Conservation (phyloP, 169 alveolate species). For the Plasmodium fragile region DNA sequence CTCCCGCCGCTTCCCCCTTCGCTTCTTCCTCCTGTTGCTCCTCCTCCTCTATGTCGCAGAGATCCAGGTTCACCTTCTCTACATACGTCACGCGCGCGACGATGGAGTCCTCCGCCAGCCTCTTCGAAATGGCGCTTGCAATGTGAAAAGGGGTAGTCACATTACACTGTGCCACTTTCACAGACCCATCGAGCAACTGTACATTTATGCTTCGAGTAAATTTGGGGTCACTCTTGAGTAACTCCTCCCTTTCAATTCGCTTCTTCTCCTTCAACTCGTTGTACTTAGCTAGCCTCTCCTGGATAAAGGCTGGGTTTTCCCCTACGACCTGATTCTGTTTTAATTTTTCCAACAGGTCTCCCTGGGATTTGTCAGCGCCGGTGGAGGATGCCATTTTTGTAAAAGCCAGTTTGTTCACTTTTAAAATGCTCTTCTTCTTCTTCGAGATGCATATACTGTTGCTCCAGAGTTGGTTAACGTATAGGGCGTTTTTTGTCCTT, state of each 20-base stretch:
- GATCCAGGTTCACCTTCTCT: slow-evolving; percentile 77
- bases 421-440: not conserved
- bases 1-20: not conserved
- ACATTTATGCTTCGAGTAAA: slow-evolving; percentile 90
- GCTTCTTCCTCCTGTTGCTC: not conserved
- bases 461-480: not conserved
- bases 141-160: slow-evolving; percentile 94
- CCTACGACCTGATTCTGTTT: not conserved
- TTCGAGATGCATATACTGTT: not conserved
- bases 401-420: not conserved
- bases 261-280: slow-evolving; percentile 61
- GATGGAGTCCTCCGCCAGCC: slow-evolving; percentile 90
- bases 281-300: slow-evolving; percentile 37
- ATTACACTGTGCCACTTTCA: slow-evolving; percentile 89
- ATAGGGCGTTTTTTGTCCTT: not conserved
- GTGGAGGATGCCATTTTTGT: not conserved
- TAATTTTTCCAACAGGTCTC: not conserved
- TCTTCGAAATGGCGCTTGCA: slow-evolving; percentile 91
- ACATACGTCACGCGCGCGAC: slow-evolving; percentile 93
- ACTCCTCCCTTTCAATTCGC: slow-evolving; percentile 75
- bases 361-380: not conserved
- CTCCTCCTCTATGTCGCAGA: slow-evolving; percentile 91
- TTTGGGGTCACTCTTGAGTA: slow-evolving; percentile 36
- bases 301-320: slow-evolving; percentile 38
- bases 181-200: slow-evolving; percentile 92